Base-by-base conservation (phyloP, 441 rosid genomes). In the Populus trichocarpa region DNA sequence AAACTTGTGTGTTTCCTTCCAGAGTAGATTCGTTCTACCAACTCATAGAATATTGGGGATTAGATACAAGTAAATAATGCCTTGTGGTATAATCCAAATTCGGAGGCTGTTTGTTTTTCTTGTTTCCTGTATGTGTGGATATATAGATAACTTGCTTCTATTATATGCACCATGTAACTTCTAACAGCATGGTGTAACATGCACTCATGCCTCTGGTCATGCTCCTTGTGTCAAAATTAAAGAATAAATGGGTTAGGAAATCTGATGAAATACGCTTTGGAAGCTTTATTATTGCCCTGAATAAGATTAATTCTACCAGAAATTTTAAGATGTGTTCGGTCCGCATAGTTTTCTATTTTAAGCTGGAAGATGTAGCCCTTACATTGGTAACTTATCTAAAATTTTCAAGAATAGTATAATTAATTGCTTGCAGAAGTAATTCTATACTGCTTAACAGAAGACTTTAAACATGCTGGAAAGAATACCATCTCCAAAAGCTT, bases 81-180 rank as follows among this genome's bases (percentile, higher is more conserved):
- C 18, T 46, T 46, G 20, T 46, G 57, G 57, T 46, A 46, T 13
- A 46, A 46, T 46, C 20, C 57, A 23, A 78, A 42, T 53, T 76
- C 53, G 25, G 75, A 46, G 72, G 28, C 50, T 6, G n/a, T 53
- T 36, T 71, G 23, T 23, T 50, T 72, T 72, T 35, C 67, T 72
- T 18, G 13, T 64, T 65, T 22, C 32, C 4, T 73, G 20, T 23
- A 16, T 30, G 5, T 67, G 69, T 42, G 36, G 25, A 16, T 35
- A 61, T 22, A 50, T 59, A 26, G 59, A 61, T 30, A 11, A 70
- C n/a, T 77, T 70, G 4, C 13, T 77, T 28, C 61, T 25, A 46
- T 1, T 0, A 18, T n/a, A 18, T 50, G 66, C 26, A 42, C 33
- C 14, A 6, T n/a, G 3, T 33, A 38, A 11, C 23, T 28, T 71